These are phyloP conservation scores for Fragaria vesca DNA, from an alignment of 306 rosid species.

Conservation along the genomic window DNA sequence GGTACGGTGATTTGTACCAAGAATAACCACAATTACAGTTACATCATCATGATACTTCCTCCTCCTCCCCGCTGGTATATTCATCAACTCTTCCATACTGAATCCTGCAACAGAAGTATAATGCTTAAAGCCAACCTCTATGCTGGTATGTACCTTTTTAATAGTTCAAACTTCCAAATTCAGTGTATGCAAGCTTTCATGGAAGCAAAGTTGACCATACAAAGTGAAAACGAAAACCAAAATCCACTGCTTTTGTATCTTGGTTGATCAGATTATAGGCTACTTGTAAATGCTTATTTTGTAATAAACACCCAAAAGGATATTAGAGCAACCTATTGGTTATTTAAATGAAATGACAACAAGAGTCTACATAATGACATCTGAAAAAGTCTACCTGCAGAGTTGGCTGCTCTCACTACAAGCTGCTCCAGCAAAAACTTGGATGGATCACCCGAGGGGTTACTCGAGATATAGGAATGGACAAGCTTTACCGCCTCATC, in stretches of 20 bases:
- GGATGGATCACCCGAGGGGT: slow-evolving; percentile 85
- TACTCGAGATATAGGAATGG: slow-evolving; percentile 63
- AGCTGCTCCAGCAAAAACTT: slow-evolving; percentile 89
- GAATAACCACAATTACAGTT: slow-evolving; percentile 79
- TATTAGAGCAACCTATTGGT: neutral
- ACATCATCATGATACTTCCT: slow-evolving; percentile 97
- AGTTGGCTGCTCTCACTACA: slow-evolving; percentile 69
- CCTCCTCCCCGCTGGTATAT: slow-evolving; percentile 84
- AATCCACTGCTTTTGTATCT: neutral
- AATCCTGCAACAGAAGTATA: slow-evolving; percentile 53
- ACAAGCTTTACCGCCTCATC: slow-evolving; percentile 79
- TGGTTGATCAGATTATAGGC: neutral
- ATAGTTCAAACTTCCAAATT: neutral
- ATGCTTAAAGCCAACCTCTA: slow-evolving; percentile 2
- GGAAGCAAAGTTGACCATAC: neutral
- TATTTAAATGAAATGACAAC: neutral
- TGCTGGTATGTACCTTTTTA: neutral
- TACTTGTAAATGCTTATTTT: neutral
- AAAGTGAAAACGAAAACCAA: neutral
- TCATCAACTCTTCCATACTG: slow-evolving; percentile 87
- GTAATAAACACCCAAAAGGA: neutral
- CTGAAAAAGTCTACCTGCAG: slow-evolving; percentile 54
- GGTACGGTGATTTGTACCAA: slow-evolving; percentile 86
- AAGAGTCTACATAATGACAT: slow-evolving; percentile 11
- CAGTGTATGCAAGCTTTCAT: neutral